Percentiles rank a stretch among this genome's conserved stretches.
These are phyloP conservation scores for Candida buenavistaensis DNA, from an alignment of 1,139 yeast species.

Conservation along the genomic window DNA sequence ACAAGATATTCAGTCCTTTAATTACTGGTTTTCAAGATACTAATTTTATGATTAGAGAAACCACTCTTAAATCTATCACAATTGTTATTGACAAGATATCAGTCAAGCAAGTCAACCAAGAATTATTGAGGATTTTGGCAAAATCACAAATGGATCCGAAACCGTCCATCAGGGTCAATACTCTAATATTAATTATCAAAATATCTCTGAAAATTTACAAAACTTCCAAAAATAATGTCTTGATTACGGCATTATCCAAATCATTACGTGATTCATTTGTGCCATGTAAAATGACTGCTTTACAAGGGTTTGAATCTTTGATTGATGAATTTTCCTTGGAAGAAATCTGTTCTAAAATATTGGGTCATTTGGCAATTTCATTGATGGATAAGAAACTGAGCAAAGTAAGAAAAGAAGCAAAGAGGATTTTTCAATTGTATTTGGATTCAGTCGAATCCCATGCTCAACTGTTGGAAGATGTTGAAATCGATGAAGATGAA, in stretches of 20 bases:
- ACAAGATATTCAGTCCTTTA: constrained; percentile 65
- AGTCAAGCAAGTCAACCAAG: constrained; percentile 84
- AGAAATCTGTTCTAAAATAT: constrained; percentile 76
- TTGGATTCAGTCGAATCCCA: constrained; percentile 64
- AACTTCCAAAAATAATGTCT: constrained; percentile 63
- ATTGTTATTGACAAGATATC: constrained; percentile 65
- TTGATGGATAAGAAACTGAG: constrained; percentile 67
- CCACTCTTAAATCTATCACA: constrained; percentile 72
- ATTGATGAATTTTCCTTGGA: constrained; percentile 69
- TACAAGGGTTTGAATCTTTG: constrained; percentile 69
- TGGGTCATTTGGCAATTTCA: constrained; percentile 84
- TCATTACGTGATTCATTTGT: constrained; percentile 79
- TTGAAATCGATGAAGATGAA: constrained; percentile 44
- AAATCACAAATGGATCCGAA: constrained; percentile 85
- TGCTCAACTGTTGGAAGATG: constrained; percentile 54
- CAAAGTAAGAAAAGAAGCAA: constrained; percentile 75
- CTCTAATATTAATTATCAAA: constrained; percentile 72
- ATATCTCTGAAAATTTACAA: constrained; percentile 66
- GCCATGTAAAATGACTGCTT: constrained; percentile 76
- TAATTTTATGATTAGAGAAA: constrained; percentile 76
- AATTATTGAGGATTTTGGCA: constrained; percentile 76
- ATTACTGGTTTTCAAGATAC: constrained; percentile 84
- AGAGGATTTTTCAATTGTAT: constrained; percentile 61
- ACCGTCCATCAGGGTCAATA: constrained; percentile 83
- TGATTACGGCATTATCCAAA: constrained; percentile 84